These are phyloP conservation scores for Chrysanthemum makinoi DNA, from an alignment of 129 eudicot species.

Conservation along the genomic window DNA sequence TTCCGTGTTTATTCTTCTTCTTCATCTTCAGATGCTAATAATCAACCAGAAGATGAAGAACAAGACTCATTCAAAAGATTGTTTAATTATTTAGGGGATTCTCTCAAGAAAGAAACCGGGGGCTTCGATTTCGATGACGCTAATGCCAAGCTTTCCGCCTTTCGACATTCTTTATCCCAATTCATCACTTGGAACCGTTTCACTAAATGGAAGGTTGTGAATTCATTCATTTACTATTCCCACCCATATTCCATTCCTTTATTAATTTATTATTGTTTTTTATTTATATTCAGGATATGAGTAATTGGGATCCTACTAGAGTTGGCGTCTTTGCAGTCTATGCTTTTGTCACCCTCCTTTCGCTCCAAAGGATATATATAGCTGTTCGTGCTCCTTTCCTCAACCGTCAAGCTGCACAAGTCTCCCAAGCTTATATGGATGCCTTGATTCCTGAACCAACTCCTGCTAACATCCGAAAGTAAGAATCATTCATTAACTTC, in stretches of 20 bases:
- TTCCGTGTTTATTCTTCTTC: slow-evolving; percentile 45
- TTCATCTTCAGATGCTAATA: slow-evolving; percentile 3
- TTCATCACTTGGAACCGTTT: slow-evolving; percentile 64
- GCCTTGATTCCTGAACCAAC: slow-evolving; percentile 92
- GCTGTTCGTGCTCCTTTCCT: slow-evolving; percentile 69
- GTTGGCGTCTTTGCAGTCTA: slow-evolving; percentile 62
- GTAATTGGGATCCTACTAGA: slow-evolving; percentile 76
- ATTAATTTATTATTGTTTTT: not conserved
- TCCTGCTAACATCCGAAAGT: slow-evolving; percentile 70
- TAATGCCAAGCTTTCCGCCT: slow-evolving; percentile 30
- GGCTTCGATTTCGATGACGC: slow-evolving; percentile 45
- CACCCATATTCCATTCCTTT: too few relatives aligned
- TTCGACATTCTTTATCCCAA: slow-evolving; percentile 29
- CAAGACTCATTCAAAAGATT: too few relatives aligned
- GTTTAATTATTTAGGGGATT: slow-evolving; percentile 41
- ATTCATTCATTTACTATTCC: too few relatives aligned
- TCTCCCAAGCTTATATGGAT: slow-evolving; percentile 85
- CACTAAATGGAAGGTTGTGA: slow-evolving; percentile 72
- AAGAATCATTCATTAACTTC: slow-evolving; percentile 1
- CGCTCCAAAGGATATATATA: slow-evolving; percentile 50
- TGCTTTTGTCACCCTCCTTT: slow-evolving; percentile 40
- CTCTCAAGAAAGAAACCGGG: slow-evolving; percentile 74
- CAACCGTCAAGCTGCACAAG: slow-evolving; percentile 47
- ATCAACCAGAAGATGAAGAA: slow-evolving; percentile 23
- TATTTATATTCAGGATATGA: slow-evolving; percentile 52